Conservation (phyloP, 2,329 filamentous ascomycete species). For the Aspergillus udagawae region DNA sequence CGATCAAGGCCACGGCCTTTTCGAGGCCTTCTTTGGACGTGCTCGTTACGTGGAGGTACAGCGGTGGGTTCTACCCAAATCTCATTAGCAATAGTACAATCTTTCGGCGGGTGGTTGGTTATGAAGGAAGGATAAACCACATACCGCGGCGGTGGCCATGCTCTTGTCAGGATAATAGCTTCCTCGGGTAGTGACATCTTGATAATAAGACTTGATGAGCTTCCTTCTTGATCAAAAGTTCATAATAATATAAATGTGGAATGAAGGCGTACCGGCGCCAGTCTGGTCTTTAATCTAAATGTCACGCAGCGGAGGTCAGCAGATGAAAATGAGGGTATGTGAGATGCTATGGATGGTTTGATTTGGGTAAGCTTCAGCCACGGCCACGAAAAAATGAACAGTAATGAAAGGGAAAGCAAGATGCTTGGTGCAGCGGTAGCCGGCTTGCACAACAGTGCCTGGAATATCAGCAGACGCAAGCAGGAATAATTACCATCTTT, state of each 20-base stretch:
- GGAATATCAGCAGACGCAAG: constrained; percentile 64
- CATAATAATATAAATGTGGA: constrained; percentile 43
- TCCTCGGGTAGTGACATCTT: constrained; percentile 98
- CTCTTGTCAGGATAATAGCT: constrained; percentile 96
- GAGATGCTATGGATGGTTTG: constrained; percentile 54
- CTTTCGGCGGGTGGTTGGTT: background rate
- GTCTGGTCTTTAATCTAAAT: constrained; percentile 99
- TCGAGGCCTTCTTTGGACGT: constrained; percentile 90
- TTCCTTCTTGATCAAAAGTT: constrained; percentile 50
- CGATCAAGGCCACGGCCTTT: constrained; percentile 77
- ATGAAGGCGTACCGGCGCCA: constrained; percentile 88
- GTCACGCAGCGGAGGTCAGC: constrained; percentile 85
- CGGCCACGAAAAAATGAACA: constrained; percentile 46
- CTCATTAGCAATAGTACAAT: background rate
- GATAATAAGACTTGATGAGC: constrained; percentile 57
- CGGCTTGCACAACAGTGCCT: constrained; percentile 41
- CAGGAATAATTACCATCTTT: constrained; percentile 96
- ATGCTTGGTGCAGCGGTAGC: constrained; percentile 33
- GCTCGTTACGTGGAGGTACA: constrained; percentile 94
- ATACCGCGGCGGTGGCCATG: constrained; percentile 90
- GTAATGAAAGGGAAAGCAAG: constrained; percentile 32
- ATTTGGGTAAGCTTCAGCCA: constrained; percentile 66
- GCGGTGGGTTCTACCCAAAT: constrained; percentile 69
- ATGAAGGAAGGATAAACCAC: constrained; percentile 31
- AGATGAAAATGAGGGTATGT: constrained; percentile 72